Conservation (phyloP, 2,329 filamentous ascomycete species). For the Lachnellula hyalina region DNA sequence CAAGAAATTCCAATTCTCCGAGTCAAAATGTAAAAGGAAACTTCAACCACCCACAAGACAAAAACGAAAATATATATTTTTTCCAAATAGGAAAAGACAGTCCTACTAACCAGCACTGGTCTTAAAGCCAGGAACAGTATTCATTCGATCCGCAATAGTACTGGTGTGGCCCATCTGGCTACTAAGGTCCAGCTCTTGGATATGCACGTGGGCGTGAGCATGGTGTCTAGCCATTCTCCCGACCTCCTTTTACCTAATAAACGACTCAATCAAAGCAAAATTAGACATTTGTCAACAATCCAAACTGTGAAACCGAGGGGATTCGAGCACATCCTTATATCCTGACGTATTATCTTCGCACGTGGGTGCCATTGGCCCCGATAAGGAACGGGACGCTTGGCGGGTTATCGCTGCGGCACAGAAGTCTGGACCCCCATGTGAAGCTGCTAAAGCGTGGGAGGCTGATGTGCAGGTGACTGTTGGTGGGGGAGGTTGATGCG, state of each 20-base stretch:
- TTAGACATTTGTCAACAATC: not conserved
- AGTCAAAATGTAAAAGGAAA: not conserved
- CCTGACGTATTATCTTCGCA: conserved; percentile 7
- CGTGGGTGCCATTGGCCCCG: conserved; percentile 8
- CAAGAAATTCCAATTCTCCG: too few relatives aligned
- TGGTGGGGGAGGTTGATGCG: too few relatives aligned
- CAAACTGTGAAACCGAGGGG: not conserved
- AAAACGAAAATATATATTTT: conserved; percentile 8
- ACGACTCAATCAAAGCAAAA: not conserved
- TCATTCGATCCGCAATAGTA: conserved; percentile 49
- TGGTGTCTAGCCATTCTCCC: not conserved
- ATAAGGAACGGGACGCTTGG: not conserved
- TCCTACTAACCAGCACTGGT: conserved; percentile 53
- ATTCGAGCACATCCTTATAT: conserved; percentile 7
- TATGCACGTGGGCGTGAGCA: conserved; percentile 17
- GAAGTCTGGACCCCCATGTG: too few relatives aligned
- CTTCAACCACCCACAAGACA: not conserved
- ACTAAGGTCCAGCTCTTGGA: conserved; percentile 41
- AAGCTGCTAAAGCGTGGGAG: too few relatives aligned
- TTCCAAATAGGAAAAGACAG: conserved; percentile 13
- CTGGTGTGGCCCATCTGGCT: conserved; percentile 32
- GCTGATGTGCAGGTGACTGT: too few relatives aligned
- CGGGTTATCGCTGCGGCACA: not conserved
- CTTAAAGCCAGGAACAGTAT: conserved; percentile 50
- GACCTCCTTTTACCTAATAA: not conserved